Evolutionary conservation across 2,329 filamentous ascomycete genomes (phyloP), one percentile per base, ranked within the genome.

Genomic region (Amauroascus verrucosus): DNA sequence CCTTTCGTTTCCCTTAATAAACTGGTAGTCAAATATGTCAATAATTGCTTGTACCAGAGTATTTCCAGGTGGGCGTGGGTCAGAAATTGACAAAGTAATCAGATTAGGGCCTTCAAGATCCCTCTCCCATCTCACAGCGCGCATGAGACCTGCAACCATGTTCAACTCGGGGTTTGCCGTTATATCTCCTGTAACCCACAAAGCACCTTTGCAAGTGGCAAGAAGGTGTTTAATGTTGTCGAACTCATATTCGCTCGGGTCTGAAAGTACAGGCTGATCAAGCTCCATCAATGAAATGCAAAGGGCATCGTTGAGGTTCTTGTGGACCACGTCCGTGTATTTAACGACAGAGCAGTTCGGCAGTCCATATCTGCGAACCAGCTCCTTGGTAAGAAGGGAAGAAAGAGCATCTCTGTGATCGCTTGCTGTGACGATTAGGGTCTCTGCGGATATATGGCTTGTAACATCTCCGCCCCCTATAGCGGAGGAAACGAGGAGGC

Each of bases 121-220:
- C 26, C 65, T 59, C 57, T 69, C 67, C 57, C 63, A 65, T 11
- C 66, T 64, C 22, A 68, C 58, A 2, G 63, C 63, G 11, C 68
- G 61, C 28, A 67, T 59, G 14, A 71, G 49, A 8, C 68, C 69
- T n/a, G 63, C 54, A 28, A 66, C 59, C 32, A 67, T 59, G 24
- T 61, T 62, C 13, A 67, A 58, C 13, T 63, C 57, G 1, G 68
- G 68, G 4, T 62, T 54, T 13, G 60, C 43, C 28, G 59, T 55
- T 0, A 61, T 55, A 35, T 65, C 64, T 1, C 58, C 60, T 2
- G 67, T 70, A 20, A 71, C 54, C 69, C 69, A 71, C 6, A 71
- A 56, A 9, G 70, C 50, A 0, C 58, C 56, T 48, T 58, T 57
- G 56, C 57, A 60, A 6, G 55, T 62, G 9, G 62, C 56, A 30